Percentiles rank a stretch among this genome's conserved stretches.
Conservation (phyloP, 139 green algal species). For the Tetradesmus lagerheimii region DNA sequence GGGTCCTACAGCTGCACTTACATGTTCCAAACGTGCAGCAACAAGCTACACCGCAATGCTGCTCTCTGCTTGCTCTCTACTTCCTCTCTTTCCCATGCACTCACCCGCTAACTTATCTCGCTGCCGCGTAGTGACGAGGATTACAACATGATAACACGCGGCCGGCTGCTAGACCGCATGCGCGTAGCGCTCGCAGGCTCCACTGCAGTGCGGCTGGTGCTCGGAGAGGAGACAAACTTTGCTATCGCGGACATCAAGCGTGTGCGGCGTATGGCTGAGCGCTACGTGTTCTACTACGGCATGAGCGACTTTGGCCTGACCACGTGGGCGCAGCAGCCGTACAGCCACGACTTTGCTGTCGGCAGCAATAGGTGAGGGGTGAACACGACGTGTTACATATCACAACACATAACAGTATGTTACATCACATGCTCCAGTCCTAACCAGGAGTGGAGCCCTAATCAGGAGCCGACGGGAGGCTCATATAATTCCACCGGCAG, state of each 20-base stretch:
- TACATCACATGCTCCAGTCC: too few species aligned
- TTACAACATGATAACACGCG: slow-evolving; percentile 84
- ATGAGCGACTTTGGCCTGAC: slow-evolving; percentile 70
- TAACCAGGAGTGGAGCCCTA: too few species aligned
- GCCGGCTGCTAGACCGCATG: slow-evolving; percentile 82
- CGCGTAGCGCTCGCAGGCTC: slow-evolving; percentile 61
- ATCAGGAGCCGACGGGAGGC: too few species aligned
- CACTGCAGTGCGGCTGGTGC: slow-evolving; percentile 64
- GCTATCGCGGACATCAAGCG: slow-evolving; percentile 59
- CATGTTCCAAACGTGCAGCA: too few species aligned
- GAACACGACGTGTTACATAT: neutral
- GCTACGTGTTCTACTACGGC: slow-evolving; percentile 69
- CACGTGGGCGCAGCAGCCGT: slow-evolving; percentile 65
- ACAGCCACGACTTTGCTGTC: slow-evolving; percentile 62
- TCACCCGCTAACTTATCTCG: neutral
- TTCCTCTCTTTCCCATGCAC: too few species aligned
- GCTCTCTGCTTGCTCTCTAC: too few species aligned
- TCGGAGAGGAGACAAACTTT: slow-evolving; percentile 78
- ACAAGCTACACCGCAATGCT: too few species aligned
- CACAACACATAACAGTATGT: too few species aligned
- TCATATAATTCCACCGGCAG: too few species aligned
- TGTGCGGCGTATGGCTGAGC: slow-evolving; percentile 56
- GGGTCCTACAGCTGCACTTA: too few species aligned
- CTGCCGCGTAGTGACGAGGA: slow-evolving; percentile 74
- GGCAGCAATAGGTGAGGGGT: slow-evolving; percentile 53